Evolutionary conservation across 2,329 filamentous ascomycete species (phyloP), one percentile per base, ranked within the genome.

Genomic region (Fusarium sp.): DNA sequence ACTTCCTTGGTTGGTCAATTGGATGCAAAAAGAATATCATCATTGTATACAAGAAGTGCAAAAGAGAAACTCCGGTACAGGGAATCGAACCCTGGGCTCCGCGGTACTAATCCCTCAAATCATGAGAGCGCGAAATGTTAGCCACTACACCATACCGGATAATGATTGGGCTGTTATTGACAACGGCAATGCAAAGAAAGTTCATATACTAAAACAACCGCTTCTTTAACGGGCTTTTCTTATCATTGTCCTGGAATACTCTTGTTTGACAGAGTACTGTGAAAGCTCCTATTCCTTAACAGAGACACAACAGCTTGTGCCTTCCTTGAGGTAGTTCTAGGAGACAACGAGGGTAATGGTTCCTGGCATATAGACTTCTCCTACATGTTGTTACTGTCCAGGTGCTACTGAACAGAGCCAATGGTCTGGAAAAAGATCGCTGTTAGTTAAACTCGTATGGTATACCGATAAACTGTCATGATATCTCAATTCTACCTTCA

Each of bases 61-160:
- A 69, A 69, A 69, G 6, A 42, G 2, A 21, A 52, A 42, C 74
- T 77, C 75, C 74, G 74, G 75, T 77, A 75, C 75, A 77, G 75
- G 75, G 75, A 77, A 76, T 76, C 74, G 72, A 77, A 77, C 74
- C 75, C 75, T 77, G 71, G 71, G 75, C 75, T 76, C 75, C 73
- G 73, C 73, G 75, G 73, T 69, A 49, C 50, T 35, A 9, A 61
- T 76, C 74, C 43, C 77, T 75, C 74, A 78, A 16, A 44, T 75
- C 65, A 61, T 79, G 78, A 79, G 67, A 79, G 78, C 78, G 78
- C 74, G 76, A 79, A 79, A 79, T 79, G 78, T 79, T 79, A 77
- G 78, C 78, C 77, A 79, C 77, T 79, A 79, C 78, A 79, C 77
- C 78, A 79, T 79, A 79, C 78, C 77, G 77, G 77, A 79, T 69